Percentiles rank a stretch among this genome's conserved stretches.
Evolutionary conservation across 305 asterid species (phyloP).

Genomic region (Caryopteris hybrid): DNA sequence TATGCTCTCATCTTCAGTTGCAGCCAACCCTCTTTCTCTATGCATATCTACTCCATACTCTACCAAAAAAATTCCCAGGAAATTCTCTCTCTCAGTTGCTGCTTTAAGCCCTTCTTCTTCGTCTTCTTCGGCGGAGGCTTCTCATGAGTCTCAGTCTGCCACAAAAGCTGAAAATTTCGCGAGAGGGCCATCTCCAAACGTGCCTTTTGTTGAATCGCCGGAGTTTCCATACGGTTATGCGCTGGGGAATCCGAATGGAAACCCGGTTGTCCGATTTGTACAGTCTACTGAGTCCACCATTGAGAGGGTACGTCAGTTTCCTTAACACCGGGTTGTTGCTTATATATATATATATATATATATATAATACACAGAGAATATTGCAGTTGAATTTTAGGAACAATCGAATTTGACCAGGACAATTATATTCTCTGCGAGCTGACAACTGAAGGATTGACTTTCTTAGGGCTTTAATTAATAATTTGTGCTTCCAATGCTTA

Average conservation of each 20-base stretch:
- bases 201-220: slow-evolving; percentile 28
- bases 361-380: too few species aligned
- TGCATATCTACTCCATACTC: slow-evolving; percentile 24
- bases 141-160: slow-evolving; percentile 40
- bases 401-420: too few species aligned
- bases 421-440: too few species aligned
- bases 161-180: slow-evolving; percentile 29
- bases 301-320: slow-evolving; percentile 46
- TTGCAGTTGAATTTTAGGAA: slow-evolving; percentile 1
- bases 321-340: not conserved
- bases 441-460: too few species aligned
- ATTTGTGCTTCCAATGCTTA: too few species aligned
- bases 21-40: slow-evolving; percentile 31
- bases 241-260: slow-evolving; percentile 42
- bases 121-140: slow-evolving; percentile 30
- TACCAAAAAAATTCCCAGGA: slow-evolving; percentile 23
- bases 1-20: slow-evolving; percentile 27
- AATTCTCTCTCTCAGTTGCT: slow-evolving; percentile 29
- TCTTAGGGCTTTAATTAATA: too few species aligned
- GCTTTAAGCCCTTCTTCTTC: slow-evolving; percentile 39
- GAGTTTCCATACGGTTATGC: slow-evolving; percentile 34
- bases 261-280: slow-evolving; percentile 44
- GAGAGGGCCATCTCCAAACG: slow-evolving; percentile 24
- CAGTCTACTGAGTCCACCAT: slow-evolving; percentile 62
- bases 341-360: not conserved